These are phyloP conservation scores for Meyerozyma athensensis DNA, from an alignment of 1,139 yeast species.

Conservation along the genomic window DNA sequence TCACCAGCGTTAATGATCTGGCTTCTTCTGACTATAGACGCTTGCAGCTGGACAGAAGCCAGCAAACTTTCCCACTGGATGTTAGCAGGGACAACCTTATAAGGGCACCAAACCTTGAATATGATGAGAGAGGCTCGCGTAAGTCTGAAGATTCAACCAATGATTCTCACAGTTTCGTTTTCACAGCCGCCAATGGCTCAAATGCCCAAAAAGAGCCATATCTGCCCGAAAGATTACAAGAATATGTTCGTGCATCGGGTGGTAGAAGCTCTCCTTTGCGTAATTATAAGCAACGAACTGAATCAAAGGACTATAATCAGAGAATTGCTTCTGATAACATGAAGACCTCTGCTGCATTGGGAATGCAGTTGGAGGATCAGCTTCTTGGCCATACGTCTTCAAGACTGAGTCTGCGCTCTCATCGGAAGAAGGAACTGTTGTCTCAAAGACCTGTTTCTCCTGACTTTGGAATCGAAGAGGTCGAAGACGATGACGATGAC, in stretches of 20 bases:
- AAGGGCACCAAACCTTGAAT: not conserved
- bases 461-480: slow-evolving; percentile 40
- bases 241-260: slow-evolving; percentile 16
- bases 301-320: slow-evolving; percentile 3
- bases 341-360: slow-evolving; percentile 26
- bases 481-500: slow-evolving; percentile 27
- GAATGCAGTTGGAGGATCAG: slow-evolving; percentile 20
- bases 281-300: slow-evolving; percentile 14
- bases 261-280: slow-evolving; percentile 21
- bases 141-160: slow-evolving; percentile 4
- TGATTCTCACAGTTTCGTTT: slow-evolving; percentile 34
- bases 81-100: not conserved
- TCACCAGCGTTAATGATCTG: slow-evolving; percentile 3
- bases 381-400: slow-evolving; percentile 8
- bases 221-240: slow-evolving; percentile 19
- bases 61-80: not conserved
- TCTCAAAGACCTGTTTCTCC: slow-evolving; percentile 13
- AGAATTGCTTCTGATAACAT: slow-evolving; percentile 22
- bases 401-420: slow-evolving; percentile 2
- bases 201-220: slow-evolving; percentile 6
- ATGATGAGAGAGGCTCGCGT: not conserved
- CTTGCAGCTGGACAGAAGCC: slow-evolving; percentile 2
- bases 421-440: not conserved
- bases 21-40: slow-evolving; percentile 1
- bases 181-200: slow-evolving; percentile 12